Percentiles rank a stretch among this genome's conserved stretches.
phyloP scores from a whole-genome alignment of 345 rosid genomes.

The Populus simonii region DNA sequence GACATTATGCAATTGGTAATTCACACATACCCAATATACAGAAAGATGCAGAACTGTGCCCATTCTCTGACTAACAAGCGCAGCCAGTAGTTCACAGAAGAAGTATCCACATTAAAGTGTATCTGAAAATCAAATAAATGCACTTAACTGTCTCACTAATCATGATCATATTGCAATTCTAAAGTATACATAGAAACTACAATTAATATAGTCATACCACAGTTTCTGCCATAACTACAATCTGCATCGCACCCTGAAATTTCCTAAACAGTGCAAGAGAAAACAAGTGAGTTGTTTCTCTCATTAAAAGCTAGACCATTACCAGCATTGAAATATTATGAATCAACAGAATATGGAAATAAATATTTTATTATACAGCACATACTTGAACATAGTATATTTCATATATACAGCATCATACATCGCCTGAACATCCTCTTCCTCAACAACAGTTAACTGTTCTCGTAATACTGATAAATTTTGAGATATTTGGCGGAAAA shows the following conservation, averaged over 20 bases:
- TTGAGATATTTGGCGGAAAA: constrained; percentile 78
- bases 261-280: constrained; percentile 48
- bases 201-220: constrained; percentile 45
- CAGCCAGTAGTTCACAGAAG: constrained; percentile 73
- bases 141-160: constrained; percentile 8
- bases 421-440: constrained; percentile 80
- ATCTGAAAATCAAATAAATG: constrained; percentile 43
- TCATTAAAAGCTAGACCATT: neutral
- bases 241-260: constrained; percentile 89
- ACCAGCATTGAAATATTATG: neutral
- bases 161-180: neutral
- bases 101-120: constrained; percentile 65
- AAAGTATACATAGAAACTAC: neutral
- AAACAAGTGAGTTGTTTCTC: neutral
- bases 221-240: constrained; percentile 80
- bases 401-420: constrained; percentile 73
- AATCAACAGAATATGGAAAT: neutral
- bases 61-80: constrained; percentile 78
- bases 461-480: constrained; percentile 62
- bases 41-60: constrained; percentile 82
- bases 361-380: neutral
- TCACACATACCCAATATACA: constrained; percentile 70
- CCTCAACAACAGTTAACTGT: constrained; percentile 68
- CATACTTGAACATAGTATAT: constrained; percentile 88
- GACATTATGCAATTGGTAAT: neutral